Evolutionary conservation across 331 rosid genomes (phyloP).

Genomic region (Malus hybrid): DNA sequence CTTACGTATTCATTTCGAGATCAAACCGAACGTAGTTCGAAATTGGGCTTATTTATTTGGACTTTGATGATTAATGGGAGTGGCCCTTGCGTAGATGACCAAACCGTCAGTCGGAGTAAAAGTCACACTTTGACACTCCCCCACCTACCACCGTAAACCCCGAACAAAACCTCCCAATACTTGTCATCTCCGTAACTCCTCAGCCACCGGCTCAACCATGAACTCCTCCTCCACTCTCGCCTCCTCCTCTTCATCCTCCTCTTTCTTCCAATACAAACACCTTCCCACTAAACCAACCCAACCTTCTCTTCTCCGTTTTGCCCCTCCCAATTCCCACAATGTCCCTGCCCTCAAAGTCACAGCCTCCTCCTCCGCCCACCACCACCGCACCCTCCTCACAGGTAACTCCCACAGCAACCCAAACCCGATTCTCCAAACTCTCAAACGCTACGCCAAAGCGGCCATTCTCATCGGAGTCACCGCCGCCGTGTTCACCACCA

Average conservation of each 20-base stretch:
- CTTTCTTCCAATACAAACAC: constrained; percentile 22
- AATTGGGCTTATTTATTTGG: too few species aligned
- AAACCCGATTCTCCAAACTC: constrained; percentile 26
- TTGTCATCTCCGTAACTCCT: not conserved
- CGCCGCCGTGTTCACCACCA: constrained; percentile 36
- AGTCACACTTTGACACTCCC: not conserved
- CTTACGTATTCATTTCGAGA: too few species aligned
- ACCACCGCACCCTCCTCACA: not conserved
- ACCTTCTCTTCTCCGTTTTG: not conserved
- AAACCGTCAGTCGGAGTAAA: not conserved
- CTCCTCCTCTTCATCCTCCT: constrained; percentile 24
- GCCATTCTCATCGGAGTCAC: constrained; percentile 48
- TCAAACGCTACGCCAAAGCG: constrained; percentile 45
- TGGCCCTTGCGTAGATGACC: too few species aligned
- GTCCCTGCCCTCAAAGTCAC: constrained; percentile 24
- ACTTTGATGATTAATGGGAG: too few species aligned
- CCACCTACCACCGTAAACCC: not conserved
- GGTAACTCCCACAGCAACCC: not conserved
- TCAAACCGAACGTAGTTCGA: too few species aligned
- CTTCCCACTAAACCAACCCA: constrained; percentile 1
- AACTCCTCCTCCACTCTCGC: constrained; percentile 29
- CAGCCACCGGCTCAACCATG: constrained; percentile 28
- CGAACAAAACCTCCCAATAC: not conserved
- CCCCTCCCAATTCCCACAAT: constrained; percentile 8
- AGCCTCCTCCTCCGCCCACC: constrained; percentile 23